These are phyloP conservation scores for Dactylellina cionopaga DNA, from an alignment of 2,329 filamentous ascomycete genomes.

Conservation along the genomic window DNA sequence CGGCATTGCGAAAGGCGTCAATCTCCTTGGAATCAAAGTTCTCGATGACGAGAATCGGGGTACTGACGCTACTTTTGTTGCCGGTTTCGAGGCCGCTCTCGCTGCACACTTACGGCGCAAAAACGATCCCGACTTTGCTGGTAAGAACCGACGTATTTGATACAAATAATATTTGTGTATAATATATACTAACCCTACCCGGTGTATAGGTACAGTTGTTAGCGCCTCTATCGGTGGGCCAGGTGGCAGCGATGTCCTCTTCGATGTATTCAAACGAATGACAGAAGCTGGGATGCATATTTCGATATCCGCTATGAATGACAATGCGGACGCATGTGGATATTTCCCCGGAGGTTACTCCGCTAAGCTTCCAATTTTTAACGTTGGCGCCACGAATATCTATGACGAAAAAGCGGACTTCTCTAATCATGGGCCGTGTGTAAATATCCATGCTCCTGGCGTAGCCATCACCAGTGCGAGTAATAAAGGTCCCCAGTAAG, in stretches of 20 bases:
- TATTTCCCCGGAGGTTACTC: constrained; percentile 26
- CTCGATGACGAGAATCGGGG: neutral
- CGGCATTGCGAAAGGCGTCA: constrained; percentile 48
- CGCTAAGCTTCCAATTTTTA: constrained; percentile 58
- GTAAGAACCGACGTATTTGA: no score
- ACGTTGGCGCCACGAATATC: constrained; percentile 59
- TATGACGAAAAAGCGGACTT: constrained; percentile 59
- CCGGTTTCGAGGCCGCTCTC: neutral
- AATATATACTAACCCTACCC: no score
- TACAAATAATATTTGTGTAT: no score
- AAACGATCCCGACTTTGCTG: constrained; percentile 1
- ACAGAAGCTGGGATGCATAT: constrained; percentile 28
- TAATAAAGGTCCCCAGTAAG: constrained; percentile 55
- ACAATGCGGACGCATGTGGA: constrained; percentile 21
- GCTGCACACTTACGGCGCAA: constrained; percentile 1
- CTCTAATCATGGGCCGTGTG: constrained; percentile 60
- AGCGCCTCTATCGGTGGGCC: constrained; percentile 62
- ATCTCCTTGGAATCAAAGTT: constrained; percentile 56
- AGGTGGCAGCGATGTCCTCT: constrained; percentile 43
- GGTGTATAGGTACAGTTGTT: constrained; percentile 57
- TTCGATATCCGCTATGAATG: constrained; percentile 32
- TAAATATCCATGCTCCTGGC: constrained; percentile 61
- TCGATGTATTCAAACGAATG: constrained; percentile 16
- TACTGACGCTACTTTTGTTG: neutral
- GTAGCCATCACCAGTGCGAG: constrained; percentile 64